phyloP scores from a whole-genome alignment of 768 basidiomycete genomes.

The Jaapia argillacea region DNA sequence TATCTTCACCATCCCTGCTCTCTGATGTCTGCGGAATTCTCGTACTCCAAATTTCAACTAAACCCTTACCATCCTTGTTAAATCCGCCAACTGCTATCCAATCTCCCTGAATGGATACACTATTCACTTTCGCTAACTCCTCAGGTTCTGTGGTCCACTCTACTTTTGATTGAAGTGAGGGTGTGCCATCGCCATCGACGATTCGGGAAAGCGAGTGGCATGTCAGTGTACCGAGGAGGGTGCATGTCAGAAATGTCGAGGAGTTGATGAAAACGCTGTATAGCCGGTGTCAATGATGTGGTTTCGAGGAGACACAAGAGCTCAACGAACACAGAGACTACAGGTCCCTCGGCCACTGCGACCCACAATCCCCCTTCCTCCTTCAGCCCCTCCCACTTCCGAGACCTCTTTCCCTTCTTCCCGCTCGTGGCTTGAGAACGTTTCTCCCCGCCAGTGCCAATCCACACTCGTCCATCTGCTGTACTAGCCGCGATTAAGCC shows the following conservation, averaged over 20 bases:
- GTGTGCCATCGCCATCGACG: too few species aligned
- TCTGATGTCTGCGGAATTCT: too few species aligned
- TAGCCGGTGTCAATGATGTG: neutral
- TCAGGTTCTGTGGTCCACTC: neutral
- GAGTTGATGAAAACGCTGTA: neutral
- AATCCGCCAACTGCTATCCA: neutral
- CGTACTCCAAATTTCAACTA: neutral
- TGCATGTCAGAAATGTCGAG: neutral
- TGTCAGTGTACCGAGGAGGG: neutral
- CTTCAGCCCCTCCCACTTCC: conserved; percentile 67
- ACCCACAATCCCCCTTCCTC: conserved; percentile 31
- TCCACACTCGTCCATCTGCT: conserved; percentile 64
- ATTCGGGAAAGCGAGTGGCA: neutral
- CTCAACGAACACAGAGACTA: conserved; percentile 53
- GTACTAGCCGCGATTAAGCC: conserved; percentile 63
- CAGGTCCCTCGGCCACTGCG: conserved; percentile 61
- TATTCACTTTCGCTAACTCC: neutral
- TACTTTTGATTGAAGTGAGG: too few species aligned
- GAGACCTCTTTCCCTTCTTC: conserved; percentile 40
- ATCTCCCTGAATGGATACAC: neutral
- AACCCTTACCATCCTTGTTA: neutral
- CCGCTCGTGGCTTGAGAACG: conserved; percentile 10
- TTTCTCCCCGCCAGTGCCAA: conserved; percentile 64
- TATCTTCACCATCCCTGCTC: neutral
- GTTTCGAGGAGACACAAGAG: neutral